Conservation (phyloP, 495 filamentous ascomycete genomes). For the Pyrenula massariospora region DNA sequence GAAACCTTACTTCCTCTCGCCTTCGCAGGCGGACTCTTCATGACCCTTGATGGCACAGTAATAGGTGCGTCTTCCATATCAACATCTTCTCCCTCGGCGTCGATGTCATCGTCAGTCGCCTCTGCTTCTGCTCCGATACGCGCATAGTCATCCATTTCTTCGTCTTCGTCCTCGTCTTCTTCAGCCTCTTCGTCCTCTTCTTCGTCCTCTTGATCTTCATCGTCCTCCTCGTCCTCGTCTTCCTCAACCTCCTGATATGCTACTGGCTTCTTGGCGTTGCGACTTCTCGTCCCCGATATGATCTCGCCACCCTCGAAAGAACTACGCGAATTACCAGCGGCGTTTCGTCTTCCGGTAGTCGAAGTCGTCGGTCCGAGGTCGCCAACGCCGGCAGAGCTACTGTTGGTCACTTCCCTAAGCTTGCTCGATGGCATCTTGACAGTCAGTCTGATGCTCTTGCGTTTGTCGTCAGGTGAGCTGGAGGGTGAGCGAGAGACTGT, state of each 20-base stretch:
- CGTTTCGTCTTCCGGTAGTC: conserved; percentile 1
- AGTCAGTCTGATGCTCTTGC: conserved; percentile 61
- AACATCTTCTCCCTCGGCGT: conserved; percentile 32
- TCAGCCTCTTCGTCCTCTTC: conserved; percentile 34
- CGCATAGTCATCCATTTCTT: conserved; percentile 44
- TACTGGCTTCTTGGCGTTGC: conserved; percentile 45
- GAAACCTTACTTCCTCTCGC: background rate
- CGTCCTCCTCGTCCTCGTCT: conserved; percentile 41
- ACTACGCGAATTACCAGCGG: conserved; percentile 15
- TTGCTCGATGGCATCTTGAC: conserved; percentile 78
- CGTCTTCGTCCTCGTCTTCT: conserved; percentile 39
- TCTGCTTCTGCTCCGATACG: conserved; percentile 42
- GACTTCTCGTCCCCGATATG: conserved; percentile 47
- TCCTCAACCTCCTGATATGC: conserved; percentile 56
- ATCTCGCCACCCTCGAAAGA: conserved; percentile 28
- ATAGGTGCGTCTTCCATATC: conserved; percentile 43
- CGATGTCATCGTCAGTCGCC: conserved; percentile 47
- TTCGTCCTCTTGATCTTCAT: conserved; percentile 12
- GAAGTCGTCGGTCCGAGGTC: background rate
- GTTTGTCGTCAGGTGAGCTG: conserved; percentile 41
- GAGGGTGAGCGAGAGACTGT: conserved; percentile 45
- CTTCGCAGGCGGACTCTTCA: background rate
- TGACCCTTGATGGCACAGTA: background rate
- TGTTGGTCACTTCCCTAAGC: conserved; percentile 62
- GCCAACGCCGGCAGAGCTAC: conserved; percentile 3